phyloP scores from a whole-genome alignment of 2,329 filamentous ascomycete genomes.

The Exophiala oligosperma region DNA sequence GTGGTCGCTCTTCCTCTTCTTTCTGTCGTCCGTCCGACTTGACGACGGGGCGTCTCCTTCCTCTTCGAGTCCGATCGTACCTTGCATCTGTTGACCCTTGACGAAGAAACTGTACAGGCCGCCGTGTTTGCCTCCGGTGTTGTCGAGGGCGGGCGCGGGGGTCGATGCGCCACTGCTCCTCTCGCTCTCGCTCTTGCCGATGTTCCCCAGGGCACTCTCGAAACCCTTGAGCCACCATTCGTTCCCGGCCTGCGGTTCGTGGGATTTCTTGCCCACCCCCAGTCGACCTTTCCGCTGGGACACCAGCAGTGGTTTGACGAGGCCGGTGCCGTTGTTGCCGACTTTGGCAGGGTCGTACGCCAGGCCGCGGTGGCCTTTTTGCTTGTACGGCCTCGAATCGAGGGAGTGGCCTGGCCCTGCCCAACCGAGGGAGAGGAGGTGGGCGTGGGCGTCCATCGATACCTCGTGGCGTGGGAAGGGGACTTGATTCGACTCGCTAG shows the following conservation, averaged over 20 bases:
- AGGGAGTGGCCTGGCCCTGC: slow-evolving; percentile 84
- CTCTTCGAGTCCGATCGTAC: slow-evolving; percentile 56
- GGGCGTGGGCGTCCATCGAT: slow-evolving; percentile 77
- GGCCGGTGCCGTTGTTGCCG: slow-evolving; percentile 59
- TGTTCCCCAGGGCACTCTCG: slow-evolving; percentile 73
- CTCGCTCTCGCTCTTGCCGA: slow-evolving; percentile 56
- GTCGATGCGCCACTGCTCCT: slow-evolving; percentile 56
- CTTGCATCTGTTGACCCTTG: slow-evolving; percentile 72
- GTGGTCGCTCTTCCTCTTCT: slow-evolving; percentile 27
- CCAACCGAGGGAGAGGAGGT: slow-evolving; percentile 87
- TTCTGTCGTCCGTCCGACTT: slow-evolving; percentile 8
- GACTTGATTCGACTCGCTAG: too few relatives aligned
- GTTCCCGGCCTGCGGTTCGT: slow-evolving; percentile 65
- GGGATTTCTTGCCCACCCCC: slow-evolving; percentile 76
- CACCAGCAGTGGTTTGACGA: slow-evolving; percentile 79
- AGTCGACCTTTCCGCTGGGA: slow-evolving; percentile 73
- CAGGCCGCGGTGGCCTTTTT: slow-evolving; percentile 46
- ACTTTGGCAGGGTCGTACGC: slow-evolving; percentile 28
- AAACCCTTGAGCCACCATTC: slow-evolving; percentile 98
- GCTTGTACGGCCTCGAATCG: slow-evolving; percentile 54
- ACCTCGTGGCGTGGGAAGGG: background rate
- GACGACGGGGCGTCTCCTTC: slow-evolving; percentile 31
- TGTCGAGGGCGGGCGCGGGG: slow-evolving; percentile 42
- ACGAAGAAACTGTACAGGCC: slow-evolving; percentile 83
- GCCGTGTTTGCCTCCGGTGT: slow-evolving; percentile 41